Base-by-base conservation (phyloP, 192 early-diverging fungal genomes). In the Podila epicladia region DNA sequence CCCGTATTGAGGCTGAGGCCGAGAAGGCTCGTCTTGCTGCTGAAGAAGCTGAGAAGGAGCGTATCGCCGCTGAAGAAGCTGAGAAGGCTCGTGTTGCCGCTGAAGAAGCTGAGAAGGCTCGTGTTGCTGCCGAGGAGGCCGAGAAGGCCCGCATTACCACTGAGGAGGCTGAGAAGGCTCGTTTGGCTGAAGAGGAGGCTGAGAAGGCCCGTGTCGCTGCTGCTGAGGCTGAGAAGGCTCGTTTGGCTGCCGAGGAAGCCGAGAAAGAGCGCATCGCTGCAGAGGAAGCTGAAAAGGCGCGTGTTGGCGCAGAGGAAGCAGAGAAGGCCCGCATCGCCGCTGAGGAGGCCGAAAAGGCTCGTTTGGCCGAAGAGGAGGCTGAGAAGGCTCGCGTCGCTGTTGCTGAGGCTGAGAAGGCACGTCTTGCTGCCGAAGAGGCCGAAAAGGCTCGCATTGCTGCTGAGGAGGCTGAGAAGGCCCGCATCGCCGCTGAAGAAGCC, bases 281-380 rank as follows among this genome's bases (percentile, higher is more conserved):
- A 5, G 66, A 69, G n/a, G 62, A 67, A 41, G 58, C 58, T 31
- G 58, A 60, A 31, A 32, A 60, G 58, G 58, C 0, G 1, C 51
- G 51, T 22, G 2, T 53, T 1, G 58, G 48, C 55, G 62, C 32
- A 28, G 35, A 51, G 8, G 62, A 33, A 8, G 69, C 71, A n/a
- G n/a, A n/a, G 58, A 32, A 60, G 58, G 58, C 0, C 0, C 51
- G 51, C 20, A 22, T 53, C 4, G 58, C 58, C 55, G 62, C 32
- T 28, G 35, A 51, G 8, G 62, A 33, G 9, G 69, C 71, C 20
- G 51, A 48, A 13, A 38, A 63, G 49, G 7, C 31, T 13, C 51
- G 55, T 4, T 62, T 66, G 37, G 67, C 65, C 9, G 65, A 67
- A 19, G 72, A 67, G 50, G 49, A 63, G 11, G 73, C 62, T 45